A percentile compares a stretch with the other conserved stretches of the same genome.
Conservation (phyloP, 2,329 filamentous ascomycete species). For the Arthrobotrys sphaeroides region DNA sequence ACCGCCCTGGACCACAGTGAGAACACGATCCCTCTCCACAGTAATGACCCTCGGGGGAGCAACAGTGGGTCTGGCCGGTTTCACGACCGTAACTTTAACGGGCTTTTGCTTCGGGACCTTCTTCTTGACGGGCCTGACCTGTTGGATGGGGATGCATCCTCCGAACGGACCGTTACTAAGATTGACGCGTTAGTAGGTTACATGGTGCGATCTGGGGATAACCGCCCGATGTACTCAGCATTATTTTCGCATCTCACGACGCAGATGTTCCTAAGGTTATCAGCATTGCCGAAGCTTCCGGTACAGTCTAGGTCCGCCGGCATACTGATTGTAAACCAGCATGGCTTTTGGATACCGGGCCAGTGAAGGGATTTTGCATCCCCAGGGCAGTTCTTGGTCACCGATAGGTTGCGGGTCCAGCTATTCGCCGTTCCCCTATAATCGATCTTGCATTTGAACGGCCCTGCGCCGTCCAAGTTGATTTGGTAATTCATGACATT, state of each 20-base stretch:
- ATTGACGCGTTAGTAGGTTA: no score
- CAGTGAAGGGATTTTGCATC: neutral
- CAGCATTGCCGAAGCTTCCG: neutral
- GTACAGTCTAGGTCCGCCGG: neutral
- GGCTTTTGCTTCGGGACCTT: neutral
- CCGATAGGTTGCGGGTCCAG: neutral
- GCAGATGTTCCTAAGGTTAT: neutral
- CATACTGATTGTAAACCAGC: neutral
- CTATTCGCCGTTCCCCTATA: neutral
- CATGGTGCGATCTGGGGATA: no score
- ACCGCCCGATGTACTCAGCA: neutral
- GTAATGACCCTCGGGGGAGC: no score
- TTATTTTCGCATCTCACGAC: neutral
- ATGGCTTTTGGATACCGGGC: neutral
- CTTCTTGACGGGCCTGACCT: neutral
- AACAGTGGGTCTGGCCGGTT: no score
- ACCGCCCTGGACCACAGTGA: no score
- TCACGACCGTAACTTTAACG: no score
- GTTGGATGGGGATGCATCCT: neutral
- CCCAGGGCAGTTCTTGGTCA: neutral
- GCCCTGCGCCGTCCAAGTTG: neutral
- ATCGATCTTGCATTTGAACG: neutral
- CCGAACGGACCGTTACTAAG: neutral
- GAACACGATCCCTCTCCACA: no score
- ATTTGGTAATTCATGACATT: conserved; percentile 2